Conservation (phyloP, 139 green algal species). For the Edaphochlamys debaryana region DNA sequence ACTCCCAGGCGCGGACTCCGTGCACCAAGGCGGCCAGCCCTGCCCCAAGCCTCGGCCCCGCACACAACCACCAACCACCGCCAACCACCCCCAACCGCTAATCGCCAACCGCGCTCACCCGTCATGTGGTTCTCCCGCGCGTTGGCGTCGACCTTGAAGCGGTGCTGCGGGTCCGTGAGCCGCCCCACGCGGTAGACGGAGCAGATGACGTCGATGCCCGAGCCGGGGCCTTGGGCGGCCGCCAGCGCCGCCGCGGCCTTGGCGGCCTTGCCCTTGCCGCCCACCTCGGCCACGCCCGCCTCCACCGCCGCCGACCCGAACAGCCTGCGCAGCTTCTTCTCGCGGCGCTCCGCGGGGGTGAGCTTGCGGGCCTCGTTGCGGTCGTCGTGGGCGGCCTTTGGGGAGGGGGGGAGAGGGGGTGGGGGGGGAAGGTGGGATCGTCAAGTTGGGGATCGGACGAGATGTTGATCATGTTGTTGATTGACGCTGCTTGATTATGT, state of each 20-base stretch:
- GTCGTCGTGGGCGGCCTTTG: slow-evolving; percentile 90
- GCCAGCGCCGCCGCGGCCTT: not conserved
- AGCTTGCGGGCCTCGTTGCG: slow-evolving; percentile 95
- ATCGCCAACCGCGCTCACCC: too few species aligned
- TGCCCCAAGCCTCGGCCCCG: too few species aligned
- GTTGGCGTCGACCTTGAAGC: slow-evolving; percentile 86
- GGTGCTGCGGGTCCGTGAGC: slow-evolving; percentile 18
- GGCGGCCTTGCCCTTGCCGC: not conserved
- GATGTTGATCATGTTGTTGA: too few species aligned
- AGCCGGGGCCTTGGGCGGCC: not conserved
- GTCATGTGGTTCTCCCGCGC: slow-evolving; percentile 90
- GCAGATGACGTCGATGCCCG: slow-evolving; percentile 45
- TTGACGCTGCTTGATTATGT: too few species aligned
- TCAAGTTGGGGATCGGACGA: too few species aligned
- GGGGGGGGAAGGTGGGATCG: too few species aligned
- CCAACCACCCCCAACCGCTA: too few species aligned
- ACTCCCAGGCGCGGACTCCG: too few species aligned
- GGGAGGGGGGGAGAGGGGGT: too few species aligned
- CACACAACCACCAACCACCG: too few species aligned
- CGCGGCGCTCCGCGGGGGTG: slow-evolving; percentile 88
- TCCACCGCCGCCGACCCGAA: slow-evolving; percentile 64
- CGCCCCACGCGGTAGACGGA: slow-evolving; percentile 47
- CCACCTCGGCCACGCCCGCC: not conserved
- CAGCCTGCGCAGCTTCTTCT: slow-evolving; percentile 97
- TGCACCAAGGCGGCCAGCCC: too few species aligned